Evolutionary conservation across 1,284 basidiomycete genomes (phyloP).

Genomic region (Heliocybe sulcata): DNA sequence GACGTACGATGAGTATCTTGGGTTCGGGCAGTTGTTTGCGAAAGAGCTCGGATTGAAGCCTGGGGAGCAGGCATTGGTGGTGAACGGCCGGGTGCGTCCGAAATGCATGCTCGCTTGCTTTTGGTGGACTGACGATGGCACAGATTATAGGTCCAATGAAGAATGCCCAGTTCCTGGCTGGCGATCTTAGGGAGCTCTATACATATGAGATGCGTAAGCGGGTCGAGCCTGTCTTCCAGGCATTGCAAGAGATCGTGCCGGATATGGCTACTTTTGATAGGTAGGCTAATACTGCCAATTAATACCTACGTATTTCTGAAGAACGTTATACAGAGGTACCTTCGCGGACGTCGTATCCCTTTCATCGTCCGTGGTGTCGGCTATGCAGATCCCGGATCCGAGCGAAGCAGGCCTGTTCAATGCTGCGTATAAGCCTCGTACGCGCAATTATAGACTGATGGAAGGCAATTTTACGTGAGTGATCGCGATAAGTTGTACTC

Average conservation of each 20-base stretch:
- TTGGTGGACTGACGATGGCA: conserved; percentile 5
- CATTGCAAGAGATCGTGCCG: conserved; percentile 48
- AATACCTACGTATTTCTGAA: no score
- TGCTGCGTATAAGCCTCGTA: conserved; percentile 44
- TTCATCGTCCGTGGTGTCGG: conserved; percentile 64
- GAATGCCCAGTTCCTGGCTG: conserved; percentile 45
- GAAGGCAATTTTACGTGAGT: conserved; percentile 60
- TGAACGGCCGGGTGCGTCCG: conserved; percentile 76
- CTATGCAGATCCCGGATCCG: conserved; percentile 61
- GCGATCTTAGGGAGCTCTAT: conserved; percentile 66
- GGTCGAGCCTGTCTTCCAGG: conserved; percentile 57
- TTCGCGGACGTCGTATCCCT: conserved; percentile 56
- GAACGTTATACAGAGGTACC: conserved; percentile 43
- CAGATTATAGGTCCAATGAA: conserved; percentile 64
- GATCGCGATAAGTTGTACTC: conserved; percentile 4
- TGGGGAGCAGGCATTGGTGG: conserved; percentile 55
- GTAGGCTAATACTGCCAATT: conserved; percentile 25
- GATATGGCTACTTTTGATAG: conserved; percentile 34
- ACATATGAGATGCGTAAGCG: conserved; percentile 69
- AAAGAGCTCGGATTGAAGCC: conserved; percentile 48
- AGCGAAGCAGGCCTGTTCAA: conserved; percentile 72
- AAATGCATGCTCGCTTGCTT: background rate
- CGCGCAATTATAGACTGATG: conserved; percentile 51
- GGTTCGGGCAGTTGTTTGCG: conserved; percentile 35
- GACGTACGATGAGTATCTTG: conserved; percentile 34